phyloP scores from a whole-genome alignment of 805 yeast genomes.

The Candida dajiaensis region DNA sequence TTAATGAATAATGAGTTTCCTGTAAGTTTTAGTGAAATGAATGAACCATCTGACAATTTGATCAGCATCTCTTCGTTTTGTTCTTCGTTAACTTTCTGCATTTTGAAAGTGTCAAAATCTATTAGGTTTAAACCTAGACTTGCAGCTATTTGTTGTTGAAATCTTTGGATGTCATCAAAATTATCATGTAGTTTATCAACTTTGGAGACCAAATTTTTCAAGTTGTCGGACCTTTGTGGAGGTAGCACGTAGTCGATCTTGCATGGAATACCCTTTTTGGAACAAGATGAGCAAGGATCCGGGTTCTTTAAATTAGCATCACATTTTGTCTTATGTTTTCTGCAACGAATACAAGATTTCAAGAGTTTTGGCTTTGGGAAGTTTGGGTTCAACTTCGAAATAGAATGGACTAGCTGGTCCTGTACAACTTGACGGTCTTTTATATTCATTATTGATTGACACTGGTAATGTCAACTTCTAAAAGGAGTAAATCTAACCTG shows the following conservation, averaged over 20 bases:
- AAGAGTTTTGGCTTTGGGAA: constrained; percentile 35
- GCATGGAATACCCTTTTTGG: constrained; percentile 45
- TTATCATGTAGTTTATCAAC: constrained; percentile 13
- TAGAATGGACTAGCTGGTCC: background rate
- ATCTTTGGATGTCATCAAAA: constrained; percentile 7
- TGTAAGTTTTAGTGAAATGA: constrained; percentile 9
- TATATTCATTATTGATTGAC: no score
- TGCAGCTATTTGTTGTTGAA: constrained; percentile 9
- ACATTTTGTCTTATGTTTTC: constrained; percentile 63
- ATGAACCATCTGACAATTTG: constrained; percentile 10
- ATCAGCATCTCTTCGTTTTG: background rate
- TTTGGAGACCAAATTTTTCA: constrained; percentile 18
- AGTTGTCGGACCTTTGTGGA: constrained; percentile 32
- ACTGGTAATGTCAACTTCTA: no score
- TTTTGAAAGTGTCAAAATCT: constrained; percentile 17
- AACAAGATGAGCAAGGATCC: constrained; percentile 51
- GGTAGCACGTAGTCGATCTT: constrained; percentile 50
- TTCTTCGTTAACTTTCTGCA: background rate
- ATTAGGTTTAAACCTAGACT: constrained; percentile 11
- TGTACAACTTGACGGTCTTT: background rate
- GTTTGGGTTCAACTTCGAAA: background rate
- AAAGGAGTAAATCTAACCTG: no score
- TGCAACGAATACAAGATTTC: constrained; percentile 58
- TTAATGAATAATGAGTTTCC: background rate
- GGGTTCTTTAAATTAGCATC: constrained; percentile 50